phyloP scores from a whole-genome alignment of 2,329 filamentous ascomycete genomes.

The Penicillium sp. region DNA sequence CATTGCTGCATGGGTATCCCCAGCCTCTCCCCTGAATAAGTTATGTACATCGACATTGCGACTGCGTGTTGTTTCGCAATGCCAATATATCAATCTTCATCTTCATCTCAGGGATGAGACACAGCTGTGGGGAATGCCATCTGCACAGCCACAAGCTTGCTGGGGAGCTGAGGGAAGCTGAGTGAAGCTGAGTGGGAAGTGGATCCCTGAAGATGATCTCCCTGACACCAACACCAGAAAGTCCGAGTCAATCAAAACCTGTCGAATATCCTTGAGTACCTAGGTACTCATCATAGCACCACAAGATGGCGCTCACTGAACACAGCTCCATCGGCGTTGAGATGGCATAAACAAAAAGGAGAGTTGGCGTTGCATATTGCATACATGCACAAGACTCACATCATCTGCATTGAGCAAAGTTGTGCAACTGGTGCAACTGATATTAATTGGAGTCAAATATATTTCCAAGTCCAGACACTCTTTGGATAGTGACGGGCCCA shows the following conservation, averaged over 20 bases:
- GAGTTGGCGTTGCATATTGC: too few relatives aligned
- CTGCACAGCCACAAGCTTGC: constrained; percentile 16
- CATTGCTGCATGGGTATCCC: background rate
- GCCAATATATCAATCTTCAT: background rate
- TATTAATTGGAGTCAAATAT: background rate
- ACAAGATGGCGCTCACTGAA: too few relatives aligned
- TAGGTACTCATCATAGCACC: too few relatives aligned
- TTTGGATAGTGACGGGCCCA: background rate
- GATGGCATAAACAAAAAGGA: too few relatives aligned
- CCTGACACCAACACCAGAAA: background rate
- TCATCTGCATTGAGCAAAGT: too few relatives aligned
- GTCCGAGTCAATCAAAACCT: background rate
- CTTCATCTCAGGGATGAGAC: constrained; percentile 10
- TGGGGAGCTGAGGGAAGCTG: background rate
- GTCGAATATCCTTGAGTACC: too few relatives aligned
- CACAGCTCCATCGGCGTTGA: too few relatives aligned
- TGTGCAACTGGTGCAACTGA: too few relatives aligned
- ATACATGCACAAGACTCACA: too few relatives aligned
- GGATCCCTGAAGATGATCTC: background rate
- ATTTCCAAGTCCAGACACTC: background rate
- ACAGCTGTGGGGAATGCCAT: constrained; percentile 2
- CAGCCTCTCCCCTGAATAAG: background rate
- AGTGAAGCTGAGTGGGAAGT: background rate
- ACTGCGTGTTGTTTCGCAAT: background rate
- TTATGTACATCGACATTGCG: background rate